Conservation (phyloP, 2,329 filamentous ascomycete genomes). For the Coniochaeta hoffmannii region DNA sequence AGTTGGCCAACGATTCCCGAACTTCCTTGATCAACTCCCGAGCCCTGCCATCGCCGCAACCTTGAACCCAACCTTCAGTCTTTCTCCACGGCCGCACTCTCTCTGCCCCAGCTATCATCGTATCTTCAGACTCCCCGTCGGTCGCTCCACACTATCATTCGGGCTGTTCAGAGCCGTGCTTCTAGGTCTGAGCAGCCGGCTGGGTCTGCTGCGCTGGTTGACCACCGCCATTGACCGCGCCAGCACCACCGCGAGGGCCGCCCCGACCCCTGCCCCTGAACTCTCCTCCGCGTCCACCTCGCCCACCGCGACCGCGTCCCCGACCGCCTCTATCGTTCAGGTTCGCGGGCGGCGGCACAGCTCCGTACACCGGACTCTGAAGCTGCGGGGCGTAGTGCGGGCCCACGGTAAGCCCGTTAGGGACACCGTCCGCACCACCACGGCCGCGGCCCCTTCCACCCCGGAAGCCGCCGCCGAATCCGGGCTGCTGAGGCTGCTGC, state of each 20-base stretch:
- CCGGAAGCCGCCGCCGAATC: conserved; percentile 4
- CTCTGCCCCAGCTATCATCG: too few species aligned
- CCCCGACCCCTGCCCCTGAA: conserved; percentile 7
- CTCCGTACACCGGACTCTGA: conserved; percentile 32
- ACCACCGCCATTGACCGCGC: not conserved
- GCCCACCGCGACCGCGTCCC: conserved; percentile 23
- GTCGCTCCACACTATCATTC: too few species aligned
- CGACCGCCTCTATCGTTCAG: conserved; percentile 40
- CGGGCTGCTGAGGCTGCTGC: conserved; percentile 5
- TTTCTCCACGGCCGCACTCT: too few species aligned
- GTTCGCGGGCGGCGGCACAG: conserved; percentile 53
- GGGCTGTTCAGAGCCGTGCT: not conserved
- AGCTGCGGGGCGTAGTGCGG: conserved; percentile 18
- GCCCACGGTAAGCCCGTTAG: conserved; percentile 4
- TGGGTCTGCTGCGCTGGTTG: conserved; percentile 1
- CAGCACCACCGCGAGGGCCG: conserved; percentile 8
- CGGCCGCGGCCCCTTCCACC: conserved; percentile 10
- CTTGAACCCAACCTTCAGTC: too few species aligned
- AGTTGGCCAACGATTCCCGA: too few species aligned
- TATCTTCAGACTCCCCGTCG: too few species aligned
- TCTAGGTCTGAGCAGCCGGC: not conserved
- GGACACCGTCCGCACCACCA: conserved; percentile 4
- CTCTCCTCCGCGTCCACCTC: conserved; percentile 19
- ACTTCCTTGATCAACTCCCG: too few species aligned
- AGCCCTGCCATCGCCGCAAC: too few species aligned